Base-by-base conservation (phyloP, 1,284 basidiomycete genomes). In the Tylopilus sp. region DNA sequence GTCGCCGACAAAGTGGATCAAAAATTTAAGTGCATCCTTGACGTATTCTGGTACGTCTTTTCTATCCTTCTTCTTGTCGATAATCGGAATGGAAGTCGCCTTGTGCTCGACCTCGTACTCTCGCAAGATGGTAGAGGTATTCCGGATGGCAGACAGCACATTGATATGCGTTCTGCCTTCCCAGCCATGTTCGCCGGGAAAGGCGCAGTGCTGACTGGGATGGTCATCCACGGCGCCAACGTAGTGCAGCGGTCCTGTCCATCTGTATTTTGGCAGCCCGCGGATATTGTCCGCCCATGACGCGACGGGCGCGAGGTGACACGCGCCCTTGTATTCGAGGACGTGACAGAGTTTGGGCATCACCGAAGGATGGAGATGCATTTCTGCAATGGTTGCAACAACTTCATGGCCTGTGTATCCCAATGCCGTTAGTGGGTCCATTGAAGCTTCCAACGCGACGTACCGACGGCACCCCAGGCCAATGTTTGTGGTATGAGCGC, bases 321-420 rank as follows among this genome's bases (percentile, higher is more conserved):
- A 95, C 57, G 65, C 72, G 5, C 32, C 56, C 68, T 65, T 22
- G 77, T 79, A 63, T 79, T 64, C 89, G 68, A 97, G 89, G 67
- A 93, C 85, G 51, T 82, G 78, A 73, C 94, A 96, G 60, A 98
- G 83, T 54, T 85, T 84, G 12, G 89, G 84, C 61, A 91, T 85
- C 2, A 93, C 91, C 4, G 83, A 82, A 0, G 94, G 94, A 74
- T 95, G 89, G 6, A 98, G 86, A 77, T 97, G 90, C 62, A 96
- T 94, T 78, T 98, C 94, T 0, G 96, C 96, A 64, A 98, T 95
- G 8, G 95, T 96, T 3, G 95, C 96, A 2, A 96, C 89, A 56
- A 97, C 93, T 81, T 97, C 93, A 72, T 98, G 96, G 19, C 96
- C 95, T 87, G 18, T 56, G 15, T 18, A 18, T 41, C 39, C 16